Conservation (phyloP, 2,329 filamentous ascomycete genomes). For the Cercospora janseana region DNA sequence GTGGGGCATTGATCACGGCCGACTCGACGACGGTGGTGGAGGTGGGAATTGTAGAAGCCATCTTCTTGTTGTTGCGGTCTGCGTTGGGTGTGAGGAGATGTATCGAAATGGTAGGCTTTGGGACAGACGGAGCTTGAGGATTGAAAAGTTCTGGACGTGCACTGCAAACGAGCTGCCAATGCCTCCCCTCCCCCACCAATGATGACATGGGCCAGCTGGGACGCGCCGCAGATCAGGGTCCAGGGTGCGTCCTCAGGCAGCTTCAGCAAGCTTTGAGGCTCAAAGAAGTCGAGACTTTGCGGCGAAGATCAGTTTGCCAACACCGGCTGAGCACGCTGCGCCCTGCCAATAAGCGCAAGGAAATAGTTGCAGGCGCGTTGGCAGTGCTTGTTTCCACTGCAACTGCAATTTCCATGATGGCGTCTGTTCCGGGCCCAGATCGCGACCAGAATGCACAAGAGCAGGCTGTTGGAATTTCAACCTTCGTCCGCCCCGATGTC, state of each 20-base stretch:
- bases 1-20: constrained; percentile 65
- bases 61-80: constrained; percentile 13
- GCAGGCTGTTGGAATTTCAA: constrained; percentile 58
- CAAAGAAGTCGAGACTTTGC: constrained; percentile 5
- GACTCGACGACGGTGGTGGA: constrained; percentile 65
- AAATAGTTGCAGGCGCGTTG: not conserved
- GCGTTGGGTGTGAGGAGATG: not conserved
- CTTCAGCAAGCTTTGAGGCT: not conserved
- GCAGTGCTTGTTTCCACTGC: constrained; percentile 1
- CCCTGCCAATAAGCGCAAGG: no score
- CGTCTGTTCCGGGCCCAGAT: not conserved
- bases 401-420: constrained; percentile 6
- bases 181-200: constrained; percentile 3
- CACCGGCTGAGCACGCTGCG: no score
- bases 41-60: constrained; percentile 55
- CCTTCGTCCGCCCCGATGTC: constrained; percentile 59
- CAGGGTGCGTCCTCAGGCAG: not conserved
- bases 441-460: constrained; percentile 39
- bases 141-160: not conserved
- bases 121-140: not conserved
- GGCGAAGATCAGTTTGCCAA: no score
- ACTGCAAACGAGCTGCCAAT: constrained; percentile 6
- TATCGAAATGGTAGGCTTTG: not conserved
- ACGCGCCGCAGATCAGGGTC: constrained; percentile 1
- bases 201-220: constrained; percentile 7